Base-by-base conservation (phyloP, 75 land plant species). In the Pseudotsuga menziesii region DNA sequence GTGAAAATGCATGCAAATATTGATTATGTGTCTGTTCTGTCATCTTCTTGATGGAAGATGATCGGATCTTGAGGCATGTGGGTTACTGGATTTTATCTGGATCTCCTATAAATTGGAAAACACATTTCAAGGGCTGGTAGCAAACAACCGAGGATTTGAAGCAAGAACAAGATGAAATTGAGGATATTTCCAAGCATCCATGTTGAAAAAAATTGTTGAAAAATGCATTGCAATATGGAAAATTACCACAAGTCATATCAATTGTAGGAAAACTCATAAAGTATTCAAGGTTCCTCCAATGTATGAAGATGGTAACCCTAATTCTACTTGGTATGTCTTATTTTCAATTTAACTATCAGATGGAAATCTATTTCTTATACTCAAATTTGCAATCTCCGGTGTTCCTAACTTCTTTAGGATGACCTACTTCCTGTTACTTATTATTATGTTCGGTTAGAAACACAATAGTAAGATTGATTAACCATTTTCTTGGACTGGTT, bases 71-170 rank as follows among this genome's bases (percentile, higher is more conserved):
- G 23, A 58, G 91, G 66, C 93, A 91, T 20, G 93, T 91, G 14
- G 93, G 93, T 55, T 91, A 83, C 81, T 91, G 93, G 93, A 79
- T 91, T 67, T 79, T 90, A 0, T 90, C 93, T 48, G 93, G 93
- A 12, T 90, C 93, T 16, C 93, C 93, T 16, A 78, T 85, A 72
- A 83, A 85, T 55, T 85, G 81, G 78, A 61, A 83, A 64, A 19
- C 20, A 5, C 86, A 85, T 52, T 85, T 80, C 82, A 82, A 82
- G 66, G 91, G 93, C 7, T 91, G 93, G 93, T n/a, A 87, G 39
- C 76, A 89, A 73, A 89, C 89, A 5, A 27, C 74, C 63, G 82
- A 89, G 61, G 89, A 91, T 67, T 62, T 86, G 82, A 85, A 80
- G 13, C 78, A 62, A 9, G 92, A 90, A 66, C 89, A 90, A 69